phyloP scores from a whole-genome alignment of 257 asterid species.

The Pogostemon cablin region DNA sequence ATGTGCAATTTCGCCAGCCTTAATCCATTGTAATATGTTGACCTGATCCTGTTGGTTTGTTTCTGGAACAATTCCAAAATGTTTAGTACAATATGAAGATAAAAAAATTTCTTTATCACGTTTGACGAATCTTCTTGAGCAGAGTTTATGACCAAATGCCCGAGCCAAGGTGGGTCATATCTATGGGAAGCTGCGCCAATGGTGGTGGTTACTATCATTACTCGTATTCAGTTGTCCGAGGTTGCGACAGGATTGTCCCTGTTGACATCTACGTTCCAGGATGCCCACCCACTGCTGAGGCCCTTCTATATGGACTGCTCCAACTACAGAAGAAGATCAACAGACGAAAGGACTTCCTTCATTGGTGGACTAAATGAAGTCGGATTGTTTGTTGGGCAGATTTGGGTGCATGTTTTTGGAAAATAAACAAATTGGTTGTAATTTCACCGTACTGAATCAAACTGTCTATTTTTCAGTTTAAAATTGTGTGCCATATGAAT shows the following conservation, averaged over 20 bases:
- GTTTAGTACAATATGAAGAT: not conserved
- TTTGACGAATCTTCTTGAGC: slow-evolving; percentile 32
- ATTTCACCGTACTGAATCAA: not conserved
- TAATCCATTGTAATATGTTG: not conserved
- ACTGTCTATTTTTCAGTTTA: not conserved
- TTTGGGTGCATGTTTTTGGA: slow-evolving; percentile 33
- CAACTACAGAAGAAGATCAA: slow-evolving; percentile 96
- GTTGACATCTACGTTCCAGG: slow-evolving; percentile 97
- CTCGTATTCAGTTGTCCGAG: slow-evolving; percentile 92
- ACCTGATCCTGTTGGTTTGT: not conserved
- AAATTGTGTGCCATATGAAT: not conserved
- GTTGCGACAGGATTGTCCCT: slow-evolving; percentile 97
- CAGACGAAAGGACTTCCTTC: slow-evolving; percentile 93
- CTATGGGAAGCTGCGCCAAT: slow-evolving; percentile 99
- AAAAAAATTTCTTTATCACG: not conserved
- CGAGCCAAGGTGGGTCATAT: slow-evolving; percentile 99
- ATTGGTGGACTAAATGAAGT: slow-evolving; percentile 88
- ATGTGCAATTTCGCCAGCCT: not conserved
- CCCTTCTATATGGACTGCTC: slow-evolving; percentile 90
- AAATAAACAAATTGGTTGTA: slow-evolving; percentile 29
- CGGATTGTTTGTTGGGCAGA: slow-evolving; percentile 10
- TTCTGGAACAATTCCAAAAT: not conserved
- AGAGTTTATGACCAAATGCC: slow-evolving; percentile 99
- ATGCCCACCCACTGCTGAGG: slow-evolving; percentile 98
- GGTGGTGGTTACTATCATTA: slow-evolving; percentile 99